A percentile compares a stretch with the other conserved stretches of the same genome.
Evolutionary conservation across 2,329 filamentous ascomycete species (phyloP).

Genomic region (Fusarium sp.): DNA sequence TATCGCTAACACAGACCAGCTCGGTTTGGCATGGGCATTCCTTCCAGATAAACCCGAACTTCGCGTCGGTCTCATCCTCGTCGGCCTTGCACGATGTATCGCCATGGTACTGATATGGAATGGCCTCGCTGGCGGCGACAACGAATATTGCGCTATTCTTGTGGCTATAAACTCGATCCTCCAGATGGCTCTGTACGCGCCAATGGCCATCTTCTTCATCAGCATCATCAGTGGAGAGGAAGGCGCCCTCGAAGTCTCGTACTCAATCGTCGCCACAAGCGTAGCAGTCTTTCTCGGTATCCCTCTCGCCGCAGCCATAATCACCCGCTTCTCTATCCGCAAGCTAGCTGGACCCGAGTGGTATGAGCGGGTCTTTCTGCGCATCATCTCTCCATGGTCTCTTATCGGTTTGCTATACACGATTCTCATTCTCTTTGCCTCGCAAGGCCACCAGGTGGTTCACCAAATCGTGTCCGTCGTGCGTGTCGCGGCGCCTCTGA

Average conservation of each 20-base stretch:
- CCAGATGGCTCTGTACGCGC: slow-evolving; percentile 79
- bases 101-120: slow-evolving; percentile 75
- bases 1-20: slow-evolving; percentile 54
- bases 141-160: slow-evolving; percentile 85
- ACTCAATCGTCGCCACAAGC: slow-evolving; percentile 78
- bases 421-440: slow-evolving; percentile 86
- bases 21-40: slow-evolving; percentile 75
- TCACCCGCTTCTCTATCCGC: slow-evolving; percentile 76
- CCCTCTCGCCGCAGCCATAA: slow-evolving; percentile 81
- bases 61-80: slow-evolving; percentile 79
- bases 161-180: slow-evolving; percentile 81
- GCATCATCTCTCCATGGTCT: slow-evolving; percentile 76
- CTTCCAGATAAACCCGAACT: slow-evolving; percentile 69
- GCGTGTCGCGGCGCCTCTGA: slow-evolving; percentile 81
- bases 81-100: slow-evolving; percentile 80
- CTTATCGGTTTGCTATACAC: slow-evolving; percentile 88
- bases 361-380: slow-evolving; percentile 79
- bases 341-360: slow-evolving; percentile 64
- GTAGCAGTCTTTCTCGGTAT: slow-evolving; percentile 89
- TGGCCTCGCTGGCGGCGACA: slow-evolving; percentile 75
- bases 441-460: slow-evolving; percentile 80
- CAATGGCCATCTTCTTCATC: slow-evolving; percentile 76
- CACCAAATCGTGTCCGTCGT: slow-evolving; percentile 87
- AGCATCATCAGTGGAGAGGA: slow-evolving; percentile 70
- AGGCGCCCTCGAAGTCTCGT: slow-evolving; percentile 59